Evolutionary conservation across 2,329 filamentous ascomycete genomes (phyloP).

Genomic region (Shiraia sp.): DNA sequence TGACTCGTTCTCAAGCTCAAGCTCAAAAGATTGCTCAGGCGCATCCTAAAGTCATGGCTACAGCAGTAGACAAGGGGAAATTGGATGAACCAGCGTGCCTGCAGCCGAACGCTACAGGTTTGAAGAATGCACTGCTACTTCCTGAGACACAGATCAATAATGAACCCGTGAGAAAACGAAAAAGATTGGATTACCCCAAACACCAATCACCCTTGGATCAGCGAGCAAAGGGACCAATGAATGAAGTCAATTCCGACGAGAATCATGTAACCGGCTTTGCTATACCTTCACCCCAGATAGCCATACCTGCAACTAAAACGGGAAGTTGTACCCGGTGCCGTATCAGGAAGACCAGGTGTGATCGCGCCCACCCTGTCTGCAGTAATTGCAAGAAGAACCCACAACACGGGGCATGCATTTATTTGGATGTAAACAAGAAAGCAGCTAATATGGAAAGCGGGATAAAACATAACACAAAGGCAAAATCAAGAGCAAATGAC

Average conservation of each 20-base stretch:
- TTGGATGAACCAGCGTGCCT: conserved; percentile 29
- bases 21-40: conserved; percentile 2
- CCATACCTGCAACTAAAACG: background rate
- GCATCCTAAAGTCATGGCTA: background rate
- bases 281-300: conserved; percentile 7
- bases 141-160: background rate
- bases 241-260: background rate
- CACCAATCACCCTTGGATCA: background rate
- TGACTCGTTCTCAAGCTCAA: conserved; percentile 14
- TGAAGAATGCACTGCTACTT: background rate
- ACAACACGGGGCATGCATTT: conserved; percentile 2
- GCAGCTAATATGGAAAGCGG: background rate
- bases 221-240: background rate
- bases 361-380: background rate
- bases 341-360: background rate
- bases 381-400: conserved; percentile 5
- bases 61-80: background rate
- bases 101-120: background rate
- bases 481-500: too few relatives aligned
- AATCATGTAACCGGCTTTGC: conserved; percentile 3
- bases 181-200: conserved; percentile 1
- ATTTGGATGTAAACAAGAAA: background rate
- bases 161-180: conserved; percentile 1
- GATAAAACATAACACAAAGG: background rate
- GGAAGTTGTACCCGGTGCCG: conserved; percentile 1